Evolutionary conservation across 768 basidiomycete species (phyloP).

Genomic region (Calocybe cyanea): DNA sequence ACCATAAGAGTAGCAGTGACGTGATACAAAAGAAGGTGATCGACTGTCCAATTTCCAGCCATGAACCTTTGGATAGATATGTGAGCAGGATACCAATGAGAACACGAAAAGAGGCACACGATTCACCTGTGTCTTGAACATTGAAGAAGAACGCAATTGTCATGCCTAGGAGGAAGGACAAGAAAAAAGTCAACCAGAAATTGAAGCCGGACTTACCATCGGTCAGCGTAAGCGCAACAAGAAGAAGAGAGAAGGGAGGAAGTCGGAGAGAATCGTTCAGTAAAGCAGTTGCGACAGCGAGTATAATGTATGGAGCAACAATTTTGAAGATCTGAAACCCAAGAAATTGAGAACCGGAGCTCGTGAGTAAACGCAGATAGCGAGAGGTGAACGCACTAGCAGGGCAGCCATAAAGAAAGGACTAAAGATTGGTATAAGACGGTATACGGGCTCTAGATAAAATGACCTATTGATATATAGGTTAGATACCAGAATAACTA

Average conservation of each 20-base stretch:
- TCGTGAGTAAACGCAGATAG: too few species aligned
- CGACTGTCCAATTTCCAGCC: constrained; percentile 87
- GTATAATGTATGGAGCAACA: constrained; percentile 72
- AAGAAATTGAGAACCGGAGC: too few species aligned
- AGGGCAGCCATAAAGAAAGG: constrained; percentile 80
- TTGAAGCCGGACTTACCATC: constrained; percentile 43
- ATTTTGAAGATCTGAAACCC: constrained; percentile 70
- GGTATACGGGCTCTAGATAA: constrained; percentile 85
- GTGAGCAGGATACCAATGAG: constrained; percentile 5
- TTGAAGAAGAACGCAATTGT: constrained; percentile 81
- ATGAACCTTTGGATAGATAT: constrained; percentile 53
- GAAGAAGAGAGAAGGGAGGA: constrained; percentile 77
- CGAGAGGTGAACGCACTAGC: constrained; percentile 43
- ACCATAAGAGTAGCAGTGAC: constrained; percentile 74
- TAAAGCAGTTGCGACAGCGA: constrained; percentile 64
- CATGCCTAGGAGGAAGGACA: constrained; percentile 53
- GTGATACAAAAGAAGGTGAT: constrained; percentile 88
- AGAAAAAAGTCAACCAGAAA: constrained; percentile 9
- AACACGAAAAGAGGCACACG: constrained; percentile 10
- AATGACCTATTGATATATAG: constrained; percentile 51
- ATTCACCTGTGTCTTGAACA: constrained; percentile 70
- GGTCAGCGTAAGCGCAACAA: constrained; percentile 71
- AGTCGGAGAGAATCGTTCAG: constrained; percentile 65
- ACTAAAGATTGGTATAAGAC: constrained; percentile 79
- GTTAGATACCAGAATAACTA: not conserved